phyloP scores from a whole-genome alignment of 1,284 basidiomycete genomes.

The Xerocomus amazonicus region DNA sequence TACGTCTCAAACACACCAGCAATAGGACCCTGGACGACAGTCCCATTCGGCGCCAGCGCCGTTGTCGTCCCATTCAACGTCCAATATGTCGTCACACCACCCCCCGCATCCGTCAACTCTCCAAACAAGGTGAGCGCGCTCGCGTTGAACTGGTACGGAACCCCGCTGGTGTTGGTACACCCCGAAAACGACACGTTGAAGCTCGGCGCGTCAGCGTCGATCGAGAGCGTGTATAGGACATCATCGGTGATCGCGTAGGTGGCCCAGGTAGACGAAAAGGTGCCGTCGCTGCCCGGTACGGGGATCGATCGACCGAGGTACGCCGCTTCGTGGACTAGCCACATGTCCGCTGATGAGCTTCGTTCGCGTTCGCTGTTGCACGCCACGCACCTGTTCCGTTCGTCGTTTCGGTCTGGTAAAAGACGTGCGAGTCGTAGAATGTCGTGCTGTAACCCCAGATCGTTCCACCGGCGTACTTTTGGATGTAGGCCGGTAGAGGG shows the following conservation, averaged over 20 bases:
- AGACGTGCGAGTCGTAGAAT: conserved; percentile 13
- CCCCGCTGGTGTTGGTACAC: conserved; percentile 1
- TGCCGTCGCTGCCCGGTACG: not conserved
- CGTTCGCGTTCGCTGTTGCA: too few relatives aligned
- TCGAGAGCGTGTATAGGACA: conserved; percentile 3
- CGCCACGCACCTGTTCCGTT: conserved; percentile 7
- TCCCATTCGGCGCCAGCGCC: conserved; percentile 1
- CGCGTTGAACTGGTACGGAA: conserved; percentile 9
- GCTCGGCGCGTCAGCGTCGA: not conserved
- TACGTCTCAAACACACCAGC: conserved; percentile 10
- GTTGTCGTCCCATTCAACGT: conserved; percentile 9
- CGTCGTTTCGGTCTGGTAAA: conserved; percentile 9
- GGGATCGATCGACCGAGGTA: conserved; percentile 1
- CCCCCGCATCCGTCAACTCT: conserved; percentile 10
- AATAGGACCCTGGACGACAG: not conserved
- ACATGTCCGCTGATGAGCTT: too few relatives aligned
- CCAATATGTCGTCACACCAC: conserved; percentile 12
- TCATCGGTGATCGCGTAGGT: conserved; percentile 13
- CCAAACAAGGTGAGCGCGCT: not conserved
- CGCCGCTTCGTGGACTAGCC: conserved; percentile 9
- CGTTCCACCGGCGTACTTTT: conserved; percentile 4
- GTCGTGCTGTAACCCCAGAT: conserved; percentile 11
- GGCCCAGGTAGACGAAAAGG: conserved; percentile 8
- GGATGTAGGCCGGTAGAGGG: conserved; percentile 4
- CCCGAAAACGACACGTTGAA: conserved; percentile 9